Evolutionary conservation across 306 rosid genomes (phyloP).

Genomic region (Acacia confusa): DNA sequence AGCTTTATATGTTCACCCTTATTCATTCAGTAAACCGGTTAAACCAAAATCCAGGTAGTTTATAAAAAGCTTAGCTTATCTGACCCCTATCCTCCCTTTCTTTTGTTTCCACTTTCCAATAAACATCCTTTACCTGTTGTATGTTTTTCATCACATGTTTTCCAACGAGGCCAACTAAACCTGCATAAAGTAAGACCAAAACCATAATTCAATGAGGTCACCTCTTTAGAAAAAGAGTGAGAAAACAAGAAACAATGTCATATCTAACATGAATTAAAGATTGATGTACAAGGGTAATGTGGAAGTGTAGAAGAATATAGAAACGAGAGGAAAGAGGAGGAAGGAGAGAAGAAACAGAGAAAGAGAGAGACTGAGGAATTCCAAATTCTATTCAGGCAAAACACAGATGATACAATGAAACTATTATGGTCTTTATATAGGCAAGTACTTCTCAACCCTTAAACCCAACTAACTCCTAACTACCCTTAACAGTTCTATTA

Average conservation of each 20-base stretch:
- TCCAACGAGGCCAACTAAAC: conserved; percentile 39
- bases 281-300: not conserved
- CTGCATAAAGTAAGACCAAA: conserved; percentile 35
- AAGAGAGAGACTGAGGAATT: no score
- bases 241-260: not conserved
- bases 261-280: not conserved
- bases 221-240: not conserved
- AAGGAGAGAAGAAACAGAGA: no score
- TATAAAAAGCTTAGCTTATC: not conserved
- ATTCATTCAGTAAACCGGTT: not conserved
- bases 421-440: no score
- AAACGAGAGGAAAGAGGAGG: no score
- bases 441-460: no score
- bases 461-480: no score
- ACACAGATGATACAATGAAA: no score
- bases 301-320: no score
- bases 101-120: conserved; percentile 5
- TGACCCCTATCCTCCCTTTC: not conserved
- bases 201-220: conserved; percentile 5
- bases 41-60: not conserved
- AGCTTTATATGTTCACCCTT: not conserved
- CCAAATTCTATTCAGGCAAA: no score
- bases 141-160: conserved; percentile 37
- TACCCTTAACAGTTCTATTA: no score
- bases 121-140: conserved; percentile 35